Evolutionary conservation across 176 grass and related monocot genomes (phyloP).

Genomic region (Cenchrus fungigraminus): DNA sequence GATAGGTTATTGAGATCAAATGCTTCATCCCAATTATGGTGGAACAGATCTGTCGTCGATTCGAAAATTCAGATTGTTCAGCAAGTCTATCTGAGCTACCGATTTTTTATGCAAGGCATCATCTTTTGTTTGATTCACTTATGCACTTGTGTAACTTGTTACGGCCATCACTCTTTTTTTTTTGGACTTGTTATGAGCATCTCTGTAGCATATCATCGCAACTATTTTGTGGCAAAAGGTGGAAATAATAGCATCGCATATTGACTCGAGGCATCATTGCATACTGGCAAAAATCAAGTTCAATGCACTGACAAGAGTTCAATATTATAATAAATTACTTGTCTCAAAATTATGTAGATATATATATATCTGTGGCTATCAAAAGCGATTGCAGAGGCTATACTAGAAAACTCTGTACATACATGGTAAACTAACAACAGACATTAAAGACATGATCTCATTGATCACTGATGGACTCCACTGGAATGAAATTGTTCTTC

Average conservation of each 20-base stretch:
- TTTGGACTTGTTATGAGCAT: background rate
- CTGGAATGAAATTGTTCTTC: background rate
- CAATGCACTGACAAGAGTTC: background rate
- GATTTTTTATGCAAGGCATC: too few relatives aligned
- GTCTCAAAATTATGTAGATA: constrained; percentile 22
- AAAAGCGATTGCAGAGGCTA: constrained; percentile 21
- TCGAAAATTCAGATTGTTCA: too few relatives aligned
- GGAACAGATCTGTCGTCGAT: too few relatives aligned
- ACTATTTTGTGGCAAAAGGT: background rate
- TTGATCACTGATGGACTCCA: background rate
- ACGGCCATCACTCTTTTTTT: too few relatives aligned
- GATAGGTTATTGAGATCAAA: too few relatives aligned
- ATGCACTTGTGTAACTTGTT: background rate
- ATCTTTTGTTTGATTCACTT: background rate
- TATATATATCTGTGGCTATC: constrained; percentile 12
- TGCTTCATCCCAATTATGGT: too few relatives aligned
- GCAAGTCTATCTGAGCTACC: too few relatives aligned
- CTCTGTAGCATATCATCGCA: too few relatives aligned
- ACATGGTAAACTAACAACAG: constrained; percentile 27
- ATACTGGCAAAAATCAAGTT: background rate
- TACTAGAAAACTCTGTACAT: constrained; percentile 34
- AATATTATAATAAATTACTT: background rate
- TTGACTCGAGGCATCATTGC: background rate
- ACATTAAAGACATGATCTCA: background rate
- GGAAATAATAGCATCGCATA: background rate